A percentile compares a stretch with the other conserved stretches of the same genome.
phyloP scores from a whole-genome alignment of 2,329 filamentous ascomycete species.

The Paecilomyces sp. region DNA sequence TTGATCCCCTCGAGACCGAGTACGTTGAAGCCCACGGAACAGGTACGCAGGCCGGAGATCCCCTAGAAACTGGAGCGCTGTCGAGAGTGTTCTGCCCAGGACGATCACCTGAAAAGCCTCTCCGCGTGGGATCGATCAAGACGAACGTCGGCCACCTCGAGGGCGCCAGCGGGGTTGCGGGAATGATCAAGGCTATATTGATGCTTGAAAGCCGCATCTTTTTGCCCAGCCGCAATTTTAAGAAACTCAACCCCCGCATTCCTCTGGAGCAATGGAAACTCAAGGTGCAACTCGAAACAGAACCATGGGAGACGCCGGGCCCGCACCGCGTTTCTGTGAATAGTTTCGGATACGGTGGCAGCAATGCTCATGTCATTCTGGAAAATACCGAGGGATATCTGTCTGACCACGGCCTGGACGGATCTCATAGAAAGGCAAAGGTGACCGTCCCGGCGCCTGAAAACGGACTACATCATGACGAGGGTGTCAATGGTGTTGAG shows the following conservation, averaged over 20 bases:
- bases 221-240: constrained; percentile 12
- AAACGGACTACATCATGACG: no score
- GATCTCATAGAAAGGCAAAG: no score
- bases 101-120: constrained; percentile 50
- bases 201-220: constrained; percentile 4
- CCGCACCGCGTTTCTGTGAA: constrained; percentile 1
- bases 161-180: constrained; percentile 2
- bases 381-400: constrained; percentile 1
- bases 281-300: not conserved
- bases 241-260: constrained; percentile 10
- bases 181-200: constrained; percentile 5
- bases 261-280: not conserved
- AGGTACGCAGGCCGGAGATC: constrained; percentile 30
- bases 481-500: not conserved
- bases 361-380: constrained; percentile 7
- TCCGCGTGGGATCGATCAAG: constrained; percentile 17
- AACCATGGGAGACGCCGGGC: not conserved
- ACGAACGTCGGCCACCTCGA: constrained; percentile 25
- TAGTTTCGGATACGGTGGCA: constrained; percentile 7
- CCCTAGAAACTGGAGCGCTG: constrained; percentile 18
- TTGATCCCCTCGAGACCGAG: constrained; percentile 19
- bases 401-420: not conserved
- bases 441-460: no score
- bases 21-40: constrained; percentile 41
- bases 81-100: constrained; percentile 67